Base-by-base conservation (phyloP, 1,284 basidiomycete genomes). In the Psilocybe mexicana region DNA sequence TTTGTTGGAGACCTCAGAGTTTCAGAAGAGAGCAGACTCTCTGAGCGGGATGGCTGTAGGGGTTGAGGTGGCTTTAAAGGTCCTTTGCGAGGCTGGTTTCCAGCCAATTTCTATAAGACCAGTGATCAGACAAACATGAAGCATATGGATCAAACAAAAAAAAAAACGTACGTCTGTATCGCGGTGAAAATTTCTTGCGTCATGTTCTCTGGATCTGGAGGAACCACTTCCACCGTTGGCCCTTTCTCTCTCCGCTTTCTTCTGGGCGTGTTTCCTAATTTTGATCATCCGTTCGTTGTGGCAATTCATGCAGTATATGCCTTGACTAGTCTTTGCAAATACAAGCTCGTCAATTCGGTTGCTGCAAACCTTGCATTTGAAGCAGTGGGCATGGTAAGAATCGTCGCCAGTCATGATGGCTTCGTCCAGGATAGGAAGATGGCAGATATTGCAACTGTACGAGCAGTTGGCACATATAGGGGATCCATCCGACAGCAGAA, bases 401-500 rank as follows among this genome's bases (percentile, higher is more conserved):
- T 98, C 96, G 74, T 99, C 95, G 57, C 96, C 95, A 11, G 96
- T 96, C 92, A 98, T 97, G 75, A 98, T 98, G 14, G 96, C 96
- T 72, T 98, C 95, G 76, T 98, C 94, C 54, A 95, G 88, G 66
- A 98, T 97, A 43, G 93, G 92, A 53, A 87, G 84, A 52, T 88
- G 87, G 77, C 95, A 98, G 57, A 96, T 89, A 70, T 90, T 95
- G 80, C 95, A 98, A 69, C 87, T 92, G 77, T 99, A 99, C 10
- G 94, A 96, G 80, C 96, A 99, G 66, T 95, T 91, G 25, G 94
- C 91, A 72, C 96, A 99, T 54, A 99, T 95, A 36, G 97, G 96
- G 38, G 92, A 94, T 23, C 96, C 96, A 72, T 99, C 96, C 30
- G 95, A 96, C 50, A 99, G 87, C 8, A 99, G 80, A 25, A 99